Conservation (phyloP, 1,139 yeast genomes). For the Suhomyces chickasaworum region DNA sequence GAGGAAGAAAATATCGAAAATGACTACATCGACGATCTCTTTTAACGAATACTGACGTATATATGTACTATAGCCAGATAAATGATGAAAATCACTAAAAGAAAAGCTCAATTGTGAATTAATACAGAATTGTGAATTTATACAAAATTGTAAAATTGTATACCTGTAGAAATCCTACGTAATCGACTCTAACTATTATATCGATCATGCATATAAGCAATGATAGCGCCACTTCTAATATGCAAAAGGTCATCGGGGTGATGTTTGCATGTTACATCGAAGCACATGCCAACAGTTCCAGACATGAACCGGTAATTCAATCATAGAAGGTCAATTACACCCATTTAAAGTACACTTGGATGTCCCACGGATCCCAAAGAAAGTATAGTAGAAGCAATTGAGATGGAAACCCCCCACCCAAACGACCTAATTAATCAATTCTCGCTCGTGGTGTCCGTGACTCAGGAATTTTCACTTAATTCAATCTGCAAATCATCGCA, state of each 20-base stretch:
- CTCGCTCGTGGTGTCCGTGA: neutral
- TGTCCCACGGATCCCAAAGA: too few relatives aligned
- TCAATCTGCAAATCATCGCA: neutral
- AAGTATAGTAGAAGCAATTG: too few relatives aligned
- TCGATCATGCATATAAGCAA: neutral
- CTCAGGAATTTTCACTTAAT: neutral
- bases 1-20: slow-evolving; percentile 15
- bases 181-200: too few relatives aligned
- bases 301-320: too few relatives aligned
- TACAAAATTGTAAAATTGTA: too few relatives aligned
- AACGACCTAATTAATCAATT: too few relatives aligned
- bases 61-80: slow-evolving; percentile 1
- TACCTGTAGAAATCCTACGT: too few relatives aligned
- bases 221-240: neutral
- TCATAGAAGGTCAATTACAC: neutral
- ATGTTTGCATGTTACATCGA: neutral
- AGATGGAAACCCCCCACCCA: too few relatives aligned
- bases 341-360: too few relatives aligned
- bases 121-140: too few relatives aligned
- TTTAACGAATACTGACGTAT: slow-evolving; percentile 6
- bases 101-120: too few relatives aligned
- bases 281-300: neutral
- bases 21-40: slow-evolving; percentile 17
- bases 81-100: neutral
- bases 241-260: neutral